Base-by-base conservation (phyloP, 2,329 filamentous ascomycete species). In the Talaromyces sp. region DNA sequence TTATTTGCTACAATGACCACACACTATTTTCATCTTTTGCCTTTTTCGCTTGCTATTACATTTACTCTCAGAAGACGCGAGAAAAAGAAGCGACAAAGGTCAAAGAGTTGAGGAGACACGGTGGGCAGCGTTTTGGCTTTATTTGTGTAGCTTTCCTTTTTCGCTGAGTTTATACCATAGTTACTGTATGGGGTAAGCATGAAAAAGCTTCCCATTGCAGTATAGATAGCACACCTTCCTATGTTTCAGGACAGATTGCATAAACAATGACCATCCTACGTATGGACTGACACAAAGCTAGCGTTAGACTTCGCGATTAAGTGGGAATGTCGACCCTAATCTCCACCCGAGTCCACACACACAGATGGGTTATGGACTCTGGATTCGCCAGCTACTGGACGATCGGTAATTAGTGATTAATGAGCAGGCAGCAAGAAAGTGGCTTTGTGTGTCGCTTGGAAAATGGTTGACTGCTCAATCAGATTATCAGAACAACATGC, bases 181-280 rank as follows among this genome's bases (percentile, higher is more conserved):
- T 43, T 47, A 19, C 16, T 52, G 27, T 33, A 52, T 24, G 24
- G 45, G 27, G 22, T 50, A 27, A 50, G 27, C 49, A 52, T 52
- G 49, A 33, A 52, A n/a, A n/a, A 19, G 27, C 16, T 52, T 33
- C 49, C 24, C 33, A 31, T 31, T 52, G 13, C 49, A 52, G 24
- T 50, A 50, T 52, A 33, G 24, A 33, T 8, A 31, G 6, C 10
- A 33, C 8, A 33, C 49, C 27, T n/a, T 52, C 24, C 0, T 19
- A 50, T 60, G 58, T 60, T 60, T 60, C 58, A 60, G 45, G 43
- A 45, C 31, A 50, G 58, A 60, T 39, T 35, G 50, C 50, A 54
- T 35, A 54, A 54, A 35, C 50, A 54, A 52, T 35, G 49, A 52
- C n/a, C 19, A 13, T 22, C 22, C 5, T 27, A 22, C 22, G 45